Evolutionary conservation across 768 basidiomycete species (phyloP), one percentile per base, ranked within the genome.

Genomic region (Macrolepiota dolichaula): DNA sequence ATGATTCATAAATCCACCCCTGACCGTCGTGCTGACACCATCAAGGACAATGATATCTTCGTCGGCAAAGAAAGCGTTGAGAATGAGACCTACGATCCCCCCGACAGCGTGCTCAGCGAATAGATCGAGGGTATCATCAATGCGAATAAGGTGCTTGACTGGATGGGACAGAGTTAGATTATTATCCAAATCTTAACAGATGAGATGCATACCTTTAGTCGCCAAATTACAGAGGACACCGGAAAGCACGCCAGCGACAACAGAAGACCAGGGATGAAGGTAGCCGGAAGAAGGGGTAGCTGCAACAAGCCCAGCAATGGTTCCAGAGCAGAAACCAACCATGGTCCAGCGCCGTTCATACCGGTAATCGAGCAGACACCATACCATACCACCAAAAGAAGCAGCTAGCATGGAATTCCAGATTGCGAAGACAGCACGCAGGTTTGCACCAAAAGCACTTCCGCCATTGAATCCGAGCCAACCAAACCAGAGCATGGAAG

Each of bases 241-340:
- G 4, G 87, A 81, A 52, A 94, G 68, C 66, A 88, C 72, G 42
- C 95, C 95, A 64, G 89, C 81, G 27, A 93, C 77, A 29, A 96
- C 79, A 40, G 91, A 82, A 0, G 87, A 84, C 84, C 94, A 92
- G 2, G 89, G 80, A 32, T 85, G 85, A 38, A 96, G 78, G 72
- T 76, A 95, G 36, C 95, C 94, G 12, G 89, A 88, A 10, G 91
- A 88, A 10, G 95, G 94, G 13, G 94, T 96, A 47, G 92, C 92
- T 37, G 91, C 91, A 55, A 95, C 93, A 51, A 93, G 81, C 47
- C 92, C 94, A 24, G 92, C 89, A 63, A 96, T 91, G 19, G 92
- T 92, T 24, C 94, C 94, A n/a, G 81, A 92, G 74, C 95, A 96
- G 73, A 97, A 90, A 32, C 93, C 92, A 65, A 96, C 92, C 83